Percentiles rank a stretch among this genome's conserved stretches.
phyloP scores from a whole-genome alignment of 2,329 filamentous ascomycete genomes.

The Ceratocystis albifundus region DNA sequence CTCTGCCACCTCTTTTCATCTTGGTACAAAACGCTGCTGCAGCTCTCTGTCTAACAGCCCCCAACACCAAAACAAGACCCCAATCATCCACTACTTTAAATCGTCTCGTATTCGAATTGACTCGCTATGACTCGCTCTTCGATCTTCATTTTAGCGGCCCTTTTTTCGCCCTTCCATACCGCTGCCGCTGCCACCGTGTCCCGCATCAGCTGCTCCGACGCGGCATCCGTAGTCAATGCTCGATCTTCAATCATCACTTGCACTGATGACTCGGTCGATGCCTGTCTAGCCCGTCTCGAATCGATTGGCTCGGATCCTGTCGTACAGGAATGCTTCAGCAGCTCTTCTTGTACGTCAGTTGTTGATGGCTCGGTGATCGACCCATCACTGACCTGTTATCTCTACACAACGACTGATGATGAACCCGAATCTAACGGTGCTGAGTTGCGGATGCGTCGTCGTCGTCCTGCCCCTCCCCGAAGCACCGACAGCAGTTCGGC shows the following conservation, averaged over 20 bases:
- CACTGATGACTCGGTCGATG: conserved; percentile 34
- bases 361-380: conserved; percentile 28
- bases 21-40: background rate
- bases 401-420: conserved; percentile 28
- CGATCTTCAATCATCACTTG: conserved; percentile 32
- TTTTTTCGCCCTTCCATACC: conserved; percentile 30
- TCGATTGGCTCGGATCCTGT: conserved; percentile 28
- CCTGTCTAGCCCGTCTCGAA: conserved; percentile 34
- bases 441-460: conserved; percentile 20
- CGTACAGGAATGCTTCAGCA: conserved; percentile 33
- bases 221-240: conserved; percentile 30
- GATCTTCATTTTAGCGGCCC: conserved; percentile 21
- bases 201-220: conserved; percentile 27
- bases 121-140: conserved; percentile 22
- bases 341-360: conserved; percentile 30
- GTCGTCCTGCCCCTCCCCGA: conserved; percentile 14
- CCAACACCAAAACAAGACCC: background rate
- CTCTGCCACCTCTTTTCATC: conserved; percentile 1
- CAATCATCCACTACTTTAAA: background rate
- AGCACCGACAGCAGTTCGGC: conserved; percentile 14
- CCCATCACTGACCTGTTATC: conserved; percentile 28
- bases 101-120: background rate
- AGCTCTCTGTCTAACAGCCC: background rate
- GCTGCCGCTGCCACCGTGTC: conserved; percentile 30
- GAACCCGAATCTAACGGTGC: conserved; percentile 5